Evolutionary conservation across 192 early-diverging fungal genomes (phyloP).

Genomic region (Backusella tarrabulga): DNA sequence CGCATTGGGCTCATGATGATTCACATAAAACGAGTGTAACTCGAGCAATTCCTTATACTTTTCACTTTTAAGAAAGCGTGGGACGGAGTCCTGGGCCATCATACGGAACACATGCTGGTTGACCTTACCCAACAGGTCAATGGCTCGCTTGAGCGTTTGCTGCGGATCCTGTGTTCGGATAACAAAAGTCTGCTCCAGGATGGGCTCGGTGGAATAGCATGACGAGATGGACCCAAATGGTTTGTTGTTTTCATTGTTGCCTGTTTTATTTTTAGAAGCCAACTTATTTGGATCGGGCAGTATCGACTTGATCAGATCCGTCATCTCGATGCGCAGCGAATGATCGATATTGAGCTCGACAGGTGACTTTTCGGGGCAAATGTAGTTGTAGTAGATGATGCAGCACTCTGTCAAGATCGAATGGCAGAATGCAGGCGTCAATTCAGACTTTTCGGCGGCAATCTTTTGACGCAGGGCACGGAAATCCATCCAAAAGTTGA

Average conservation of each 20-base stretch:
- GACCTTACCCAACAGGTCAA: slow-evolving; percentile 50
- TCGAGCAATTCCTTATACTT: slow-evolving; percentile 11
- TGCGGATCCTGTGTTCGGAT: not conserved
- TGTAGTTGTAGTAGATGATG: slow-evolving; percentile 47
- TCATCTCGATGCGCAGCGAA: slow-evolving; percentile 42
- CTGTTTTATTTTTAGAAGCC: not conserved
- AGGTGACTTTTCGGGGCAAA: slow-evolving; percentile 36
- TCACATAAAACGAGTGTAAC: not conserved
- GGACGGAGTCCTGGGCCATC: slow-evolving; percentile 69
- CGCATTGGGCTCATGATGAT: not conserved
- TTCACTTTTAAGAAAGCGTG: slow-evolving; percentile 48
- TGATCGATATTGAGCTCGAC: slow-evolving; percentile 51
- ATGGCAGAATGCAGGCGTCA: slow-evolving; percentile 5
- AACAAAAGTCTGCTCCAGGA: not conserved
- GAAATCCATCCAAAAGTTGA: slow-evolving; percentile 60
- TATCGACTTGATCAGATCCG: slow-evolving; percentile 41
- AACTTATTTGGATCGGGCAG: slow-evolving; percentile 10
- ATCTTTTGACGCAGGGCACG: slow-evolving; percentile 38
- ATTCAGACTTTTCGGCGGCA: not conserved
- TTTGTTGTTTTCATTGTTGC: not conserved
- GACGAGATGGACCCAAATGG: not conserved
- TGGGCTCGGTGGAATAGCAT: not conserved
- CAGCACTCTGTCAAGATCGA: slow-evolving; percentile 42
- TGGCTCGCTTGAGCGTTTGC: not conserved
- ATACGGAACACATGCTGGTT: slow-evolving; percentile 64